Base-by-base conservation (phyloP, 306 rosid genomes). In the Phaseolus lunatus region DNA sequence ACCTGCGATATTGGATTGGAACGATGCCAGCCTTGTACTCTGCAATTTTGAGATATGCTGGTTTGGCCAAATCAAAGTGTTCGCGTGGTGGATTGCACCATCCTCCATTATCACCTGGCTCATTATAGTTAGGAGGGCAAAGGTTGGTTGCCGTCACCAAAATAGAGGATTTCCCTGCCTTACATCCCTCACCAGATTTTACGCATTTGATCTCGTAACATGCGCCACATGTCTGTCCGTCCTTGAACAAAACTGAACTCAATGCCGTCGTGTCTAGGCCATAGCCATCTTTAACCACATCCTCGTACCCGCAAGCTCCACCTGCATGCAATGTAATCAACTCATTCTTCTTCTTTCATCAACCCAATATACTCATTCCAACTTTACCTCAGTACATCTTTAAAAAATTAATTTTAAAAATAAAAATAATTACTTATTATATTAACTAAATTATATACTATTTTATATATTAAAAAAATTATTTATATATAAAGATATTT, bases 11-110 rank as follows among this genome's bases (percentile, higher is more conserved):
- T 24, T 72, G 68, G 84, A 90, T 29, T 1, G 98, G 96, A 53
- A 89, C 71, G 18, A 89, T 78, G 76, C 96, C 98, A 26, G 72
- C 88, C 65, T 79, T 71, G 73, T 84, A 85, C 9, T 78, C 83
- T 0, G 89, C 96, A 71, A 94, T 67, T 48, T 86, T 78, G 68
- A 67, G 78, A 83, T 82, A 94, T 1, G 88, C 82, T n/a, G 97
- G 90, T 69, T 74, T 84, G 53, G 97, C 93, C 7, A 92, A 82
- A 57, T 92, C 97, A 72, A 94, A 92, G 81, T 92, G 97, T 70
- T 84, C 81, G 0, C 79, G 83, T 0, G 98, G 97, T 0, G 94
- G 94, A 52, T 86, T 92, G 90, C 98, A 94, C 97, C 98, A 94
- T 58, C 98, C 97, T 50, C 98, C 98, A 54, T 81, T 76, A 58